phyloP scores from a whole-genome alignment of 2,329 filamentous ascomycete genomes.

The Ophiocordyceps australis region DNA sequence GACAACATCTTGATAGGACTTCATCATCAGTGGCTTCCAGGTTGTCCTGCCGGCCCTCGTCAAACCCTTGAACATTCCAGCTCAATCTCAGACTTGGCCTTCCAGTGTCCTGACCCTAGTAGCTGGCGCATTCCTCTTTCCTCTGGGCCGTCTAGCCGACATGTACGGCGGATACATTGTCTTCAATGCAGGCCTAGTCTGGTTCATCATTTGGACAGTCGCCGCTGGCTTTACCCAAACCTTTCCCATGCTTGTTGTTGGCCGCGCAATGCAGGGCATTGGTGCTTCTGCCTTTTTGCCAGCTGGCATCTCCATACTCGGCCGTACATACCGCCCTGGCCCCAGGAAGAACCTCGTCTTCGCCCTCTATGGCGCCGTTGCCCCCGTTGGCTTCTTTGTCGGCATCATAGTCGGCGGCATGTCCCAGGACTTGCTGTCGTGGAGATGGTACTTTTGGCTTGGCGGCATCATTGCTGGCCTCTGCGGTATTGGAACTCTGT shows the following conservation, averaged over 20 bases:
- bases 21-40: constrained; percentile 55
- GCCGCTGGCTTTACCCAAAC: constrained; percentile 46
- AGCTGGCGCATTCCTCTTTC: constrained; percentile 36
- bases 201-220: constrained; percentile 47
- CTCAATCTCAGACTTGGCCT: constrained; percentile 41
- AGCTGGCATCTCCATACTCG: constrained; percentile 47
- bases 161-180: constrained; percentile 40
- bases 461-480: constrained; percentile 26
- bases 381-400: constrained; percentile 34
- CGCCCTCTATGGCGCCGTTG: constrained; percentile 35
- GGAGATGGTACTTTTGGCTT: constrained; percentile 54
- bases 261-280: constrained; percentile 49
- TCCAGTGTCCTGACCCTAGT: constrained; percentile 39
- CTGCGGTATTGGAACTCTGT: constrained; percentile 25
- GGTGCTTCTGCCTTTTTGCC: constrained; percentile 52
- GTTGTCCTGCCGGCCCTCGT: constrained; percentile 51
- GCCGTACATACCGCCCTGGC: constrained; percentile 46
- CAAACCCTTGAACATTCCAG: constrained; percentile 42
- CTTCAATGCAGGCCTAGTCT: constrained; percentile 34
- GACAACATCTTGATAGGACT: constrained; percentile 28
- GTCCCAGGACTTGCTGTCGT: constrained; percentile 36
- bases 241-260: constrained; percentile 47
- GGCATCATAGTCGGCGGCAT: constrained; percentile 50
- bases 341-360: constrained; percentile 50
- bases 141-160: constrained; percentile 38